Conservation (phyloP, 176 grass and related monocot species). For the Tillandsia fasciculata region DNA sequence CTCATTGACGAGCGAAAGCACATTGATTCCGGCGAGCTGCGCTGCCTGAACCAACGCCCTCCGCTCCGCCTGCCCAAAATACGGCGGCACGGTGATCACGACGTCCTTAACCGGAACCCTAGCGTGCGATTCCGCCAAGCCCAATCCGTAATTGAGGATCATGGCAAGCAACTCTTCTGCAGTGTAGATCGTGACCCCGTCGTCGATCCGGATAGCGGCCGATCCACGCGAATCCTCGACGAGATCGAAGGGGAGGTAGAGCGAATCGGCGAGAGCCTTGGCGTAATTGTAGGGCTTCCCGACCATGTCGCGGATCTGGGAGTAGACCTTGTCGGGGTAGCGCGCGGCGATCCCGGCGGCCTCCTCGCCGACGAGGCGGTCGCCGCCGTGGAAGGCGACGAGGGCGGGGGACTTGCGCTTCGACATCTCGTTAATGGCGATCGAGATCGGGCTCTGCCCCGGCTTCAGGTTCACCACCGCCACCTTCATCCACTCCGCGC, state of each 20-base stretch:
- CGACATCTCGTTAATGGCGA: slow-evolving; percentile 99
- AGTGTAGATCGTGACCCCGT: slow-evolving; percentile 53
- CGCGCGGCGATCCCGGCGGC: slow-evolving; percentile 75
- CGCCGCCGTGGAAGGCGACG: slow-evolving; percentile 49
- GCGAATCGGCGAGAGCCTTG: slow-evolving; percentile 36
- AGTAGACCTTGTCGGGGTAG: slow-evolving; percentile 82
- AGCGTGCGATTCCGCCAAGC: slow-evolving; percentile 63
- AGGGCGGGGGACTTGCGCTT: slow-evolving; percentile 96
- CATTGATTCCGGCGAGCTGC: slow-evolving; percentile 76
- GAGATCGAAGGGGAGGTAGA: slow-evolving; percentile 83
- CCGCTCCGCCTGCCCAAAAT: slow-evolving; percentile 84
- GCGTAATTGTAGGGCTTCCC: slow-evolving; percentile 60
- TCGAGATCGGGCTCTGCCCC: slow-evolving; percentile 53
- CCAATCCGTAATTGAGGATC: slow-evolving; percentile 64
- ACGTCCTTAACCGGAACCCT: slow-evolving; percentile 65
- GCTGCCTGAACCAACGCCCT: slow-evolving; percentile 66
- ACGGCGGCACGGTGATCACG: slow-evolving; percentile 74
- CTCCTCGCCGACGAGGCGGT: slow-evolving; percentile 88
- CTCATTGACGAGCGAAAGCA: slow-evolving; percentile 86
- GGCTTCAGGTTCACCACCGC: slow-evolving; percentile 84
- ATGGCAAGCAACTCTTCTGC: slow-evolving; percentile 84
- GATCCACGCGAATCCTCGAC: slow-evolving; percentile 71
- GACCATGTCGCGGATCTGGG: slow-evolving; percentile 69
- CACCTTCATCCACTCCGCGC: slow-evolving; percentile 94
- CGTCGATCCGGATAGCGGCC: slow-evolving; percentile 50